Evolutionary conservation across 768 basidiomycete genomes (phyloP).

Genomic region (Kwoniella sp.): DNA sequence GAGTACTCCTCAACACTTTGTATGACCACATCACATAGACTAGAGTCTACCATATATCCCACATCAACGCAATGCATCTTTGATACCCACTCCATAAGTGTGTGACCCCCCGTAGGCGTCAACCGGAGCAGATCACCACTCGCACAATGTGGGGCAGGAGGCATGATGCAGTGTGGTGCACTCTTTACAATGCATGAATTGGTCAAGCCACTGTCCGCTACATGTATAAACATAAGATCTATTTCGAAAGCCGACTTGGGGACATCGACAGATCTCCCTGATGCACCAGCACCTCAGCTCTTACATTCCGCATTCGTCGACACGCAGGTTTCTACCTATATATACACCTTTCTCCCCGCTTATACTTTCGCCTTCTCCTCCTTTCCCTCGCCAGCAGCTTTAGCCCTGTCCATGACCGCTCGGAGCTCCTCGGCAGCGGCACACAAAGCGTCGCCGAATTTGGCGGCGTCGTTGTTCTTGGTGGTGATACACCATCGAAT

Average conservation of each 20-base stretch:
- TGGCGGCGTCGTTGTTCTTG: conserved; percentile 65
- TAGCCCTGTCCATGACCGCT: conserved; percentile 71
- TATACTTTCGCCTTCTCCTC: conserved; percentile 32
- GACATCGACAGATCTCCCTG: too few species aligned
- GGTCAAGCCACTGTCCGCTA: neutral
- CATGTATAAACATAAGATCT: neutral
- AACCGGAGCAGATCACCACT: too few species aligned
- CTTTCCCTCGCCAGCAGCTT: conserved; percentile 55
- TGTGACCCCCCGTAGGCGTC: too few species aligned
- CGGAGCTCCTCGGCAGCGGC: conserved; percentile 79
- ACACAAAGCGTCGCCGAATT: conserved; percentile 74
- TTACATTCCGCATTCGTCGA: too few species aligned
- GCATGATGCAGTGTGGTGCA: too few species aligned
- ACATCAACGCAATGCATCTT: too few species aligned
- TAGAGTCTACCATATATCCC: too few species aligned
- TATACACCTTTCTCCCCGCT: neutral
- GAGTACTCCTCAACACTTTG: too few species aligned
- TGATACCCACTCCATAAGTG: too few species aligned
- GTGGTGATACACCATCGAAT: conserved; percentile 92
- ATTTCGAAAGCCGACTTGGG: neutral
- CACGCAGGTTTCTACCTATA: neutral
- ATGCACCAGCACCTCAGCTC: too few species aligned
- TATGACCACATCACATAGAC: neutral
- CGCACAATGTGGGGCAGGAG: too few species aligned
- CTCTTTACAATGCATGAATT: neutral